Percentiles rank a stretch among this genome's conserved stretches.
Evolutionary conservation across 2,329 filamentous ascomycete genomes (phyloP).

Genomic region (Neoscytalidium dimidiatum): DNA sequence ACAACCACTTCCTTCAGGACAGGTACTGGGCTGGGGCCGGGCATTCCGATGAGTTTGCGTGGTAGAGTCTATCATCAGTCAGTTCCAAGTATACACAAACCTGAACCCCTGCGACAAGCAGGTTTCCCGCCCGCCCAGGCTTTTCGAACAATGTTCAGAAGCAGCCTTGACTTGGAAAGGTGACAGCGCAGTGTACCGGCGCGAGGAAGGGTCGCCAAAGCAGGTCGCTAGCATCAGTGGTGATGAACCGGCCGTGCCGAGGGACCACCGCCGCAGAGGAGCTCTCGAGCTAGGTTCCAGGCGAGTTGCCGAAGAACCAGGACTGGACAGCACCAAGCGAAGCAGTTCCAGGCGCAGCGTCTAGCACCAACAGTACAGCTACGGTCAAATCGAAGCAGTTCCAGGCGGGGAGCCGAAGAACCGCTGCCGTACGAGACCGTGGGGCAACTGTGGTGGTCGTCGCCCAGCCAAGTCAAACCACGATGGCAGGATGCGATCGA

Average conservation of each 20-base stretch:
- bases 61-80: neutral
- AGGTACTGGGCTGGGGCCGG: neutral
- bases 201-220: neutral
- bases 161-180: constrained; percentile 3
- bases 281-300: neutral
- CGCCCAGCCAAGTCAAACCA: neutral
- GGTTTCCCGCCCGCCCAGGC: constrained; percentile 16
- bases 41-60: neutral
- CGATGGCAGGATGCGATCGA: too few species aligned
- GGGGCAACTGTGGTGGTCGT: neutral
- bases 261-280: neutral
- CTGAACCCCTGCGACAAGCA: neutral
- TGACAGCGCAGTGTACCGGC: neutral
- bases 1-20: neutral
- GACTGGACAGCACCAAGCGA: neutral
- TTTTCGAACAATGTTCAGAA: neutral
- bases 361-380: neutral
- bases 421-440: neutral
- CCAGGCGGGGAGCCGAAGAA: neutral
- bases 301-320: neutral
- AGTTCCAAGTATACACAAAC: neutral
- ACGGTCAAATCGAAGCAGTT: neutral
- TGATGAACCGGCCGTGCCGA: neutral
- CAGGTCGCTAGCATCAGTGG: too few species aligned
- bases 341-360: constrained; percentile 1